Conservation (phyloP, 192 early-diverging fungal species). For the Podila clonocystis region DNA sequence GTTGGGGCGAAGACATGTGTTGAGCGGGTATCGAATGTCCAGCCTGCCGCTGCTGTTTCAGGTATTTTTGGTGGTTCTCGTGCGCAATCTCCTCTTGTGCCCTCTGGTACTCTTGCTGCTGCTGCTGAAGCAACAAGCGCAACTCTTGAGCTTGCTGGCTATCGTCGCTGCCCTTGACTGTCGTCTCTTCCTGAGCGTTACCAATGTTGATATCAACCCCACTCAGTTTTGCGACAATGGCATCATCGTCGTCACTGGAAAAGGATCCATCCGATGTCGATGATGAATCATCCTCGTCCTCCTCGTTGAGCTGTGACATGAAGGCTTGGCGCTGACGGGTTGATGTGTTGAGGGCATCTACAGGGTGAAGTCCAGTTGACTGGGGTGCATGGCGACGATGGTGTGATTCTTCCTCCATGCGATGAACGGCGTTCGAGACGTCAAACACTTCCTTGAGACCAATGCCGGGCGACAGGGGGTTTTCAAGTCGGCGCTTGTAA, state of each 20-base stretch:
- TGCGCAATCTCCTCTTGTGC: slow-evolving; percentile 38
- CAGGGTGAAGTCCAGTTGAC: slow-evolving; percentile 18
- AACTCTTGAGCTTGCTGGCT: slow-evolving; percentile 25
- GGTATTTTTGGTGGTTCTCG: slow-evolving; percentile 45
- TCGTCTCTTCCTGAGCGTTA: slow-evolving; percentile 11
- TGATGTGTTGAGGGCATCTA: slow-evolving; percentile 30
- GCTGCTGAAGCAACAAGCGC: slow-evolving; percentile 34
- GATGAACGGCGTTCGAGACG: slow-evolving; percentile 79
- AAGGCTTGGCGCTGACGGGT: slow-evolving; percentile 48
- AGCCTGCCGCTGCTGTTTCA: slow-evolving; percentile 36
- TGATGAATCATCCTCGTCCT: slow-evolving; percentile 23
- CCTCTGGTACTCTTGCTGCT: slow-evolving; percentile 50
- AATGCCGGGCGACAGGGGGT: slow-evolving; percentile 63
- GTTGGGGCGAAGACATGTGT: slow-evolving; percentile 36
- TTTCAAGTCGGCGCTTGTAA: slow-evolving; percentile 56
- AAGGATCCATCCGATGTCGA: not conserved
- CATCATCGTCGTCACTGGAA: slow-evolving; percentile 25
- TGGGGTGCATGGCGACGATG: slow-evolving; percentile 36
- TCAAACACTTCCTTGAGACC: slow-evolving; percentile 79
- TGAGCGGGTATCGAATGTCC: slow-evolving; percentile 46
- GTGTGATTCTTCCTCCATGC: slow-evolving; percentile 72
- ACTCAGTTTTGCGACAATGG: slow-evolving; percentile 12
- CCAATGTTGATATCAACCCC: slow-evolving; percentile 21
- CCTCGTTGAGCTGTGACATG: slow-evolving; percentile 53
- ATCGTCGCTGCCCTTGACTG: slow-evolving; percentile 6